Evolutionary conservation across 2,329 filamentous ascomycete species (phyloP).

Genomic region (Leptoxyphium fumago): DNA sequence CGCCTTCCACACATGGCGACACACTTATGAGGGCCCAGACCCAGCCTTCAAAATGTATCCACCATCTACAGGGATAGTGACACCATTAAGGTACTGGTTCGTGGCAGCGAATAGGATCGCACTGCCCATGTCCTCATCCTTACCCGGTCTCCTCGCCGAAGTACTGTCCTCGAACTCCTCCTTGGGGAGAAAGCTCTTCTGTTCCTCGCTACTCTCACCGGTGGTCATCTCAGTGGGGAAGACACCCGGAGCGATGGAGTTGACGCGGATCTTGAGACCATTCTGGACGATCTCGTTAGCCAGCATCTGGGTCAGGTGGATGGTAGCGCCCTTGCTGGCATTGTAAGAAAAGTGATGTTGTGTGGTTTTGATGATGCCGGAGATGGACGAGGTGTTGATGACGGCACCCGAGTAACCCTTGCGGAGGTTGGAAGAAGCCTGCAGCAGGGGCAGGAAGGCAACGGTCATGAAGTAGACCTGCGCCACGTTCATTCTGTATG

Average conservation of each 20-base stretch:
- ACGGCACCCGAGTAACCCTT: conserved; percentile 30
- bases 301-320: conserved; percentile 42
- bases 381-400: conserved; percentile 33
- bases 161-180: conserved; percentile 36
- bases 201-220: conserved; percentile 33
- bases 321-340: conserved; percentile 33
- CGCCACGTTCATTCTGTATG: conserved; percentile 34
- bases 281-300: conserved; percentile 38
- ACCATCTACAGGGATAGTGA: conserved; percentile 38
- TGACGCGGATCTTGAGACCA: conserved; percentile 40
- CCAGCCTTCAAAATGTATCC: conserved; percentile 34
- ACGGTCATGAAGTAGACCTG: conserved; percentile 33
- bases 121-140: conserved; percentile 44
- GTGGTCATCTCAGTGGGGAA: conserved; percentile 46
- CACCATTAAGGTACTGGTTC: conserved; percentile 36
- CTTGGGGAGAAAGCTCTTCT: conserved; percentile 41
- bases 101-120: conserved; percentile 39
- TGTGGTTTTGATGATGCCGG: conserved; percentile 30
- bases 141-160: conserved; percentile 37
- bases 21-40: background rate
- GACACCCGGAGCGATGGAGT: conserved; percentile 42
- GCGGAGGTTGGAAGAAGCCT: conserved; percentile 27
- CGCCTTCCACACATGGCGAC: too few relatives aligned
- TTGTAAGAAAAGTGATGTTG: conserved; percentile 36
- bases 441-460: conserved; percentile 31